phyloP scores from a whole-genome alignment of 352 stramenopile genomes.

The Nothophytophthora sp. region DNA sequence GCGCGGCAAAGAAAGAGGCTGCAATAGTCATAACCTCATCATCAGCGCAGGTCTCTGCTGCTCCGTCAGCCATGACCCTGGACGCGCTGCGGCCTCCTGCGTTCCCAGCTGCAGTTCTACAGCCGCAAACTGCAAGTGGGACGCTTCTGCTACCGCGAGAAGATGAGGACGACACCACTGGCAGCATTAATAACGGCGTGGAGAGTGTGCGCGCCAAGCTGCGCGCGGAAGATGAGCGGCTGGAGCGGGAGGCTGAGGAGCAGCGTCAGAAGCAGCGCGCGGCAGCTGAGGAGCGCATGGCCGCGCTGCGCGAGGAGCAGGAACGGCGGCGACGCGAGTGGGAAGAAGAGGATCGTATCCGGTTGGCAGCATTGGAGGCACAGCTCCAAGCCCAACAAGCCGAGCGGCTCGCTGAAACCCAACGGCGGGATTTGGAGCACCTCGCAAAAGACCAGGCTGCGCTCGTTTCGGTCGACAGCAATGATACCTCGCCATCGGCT shows the following conservation, averaged over 20 bases:
- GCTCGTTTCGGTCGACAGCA: background rate
- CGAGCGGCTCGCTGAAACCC: conserved; percentile 28
- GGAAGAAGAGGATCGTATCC: conserved; percentile 62
- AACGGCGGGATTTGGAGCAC: conserved; percentile 36
- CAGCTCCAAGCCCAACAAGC: conserved; percentile 47
- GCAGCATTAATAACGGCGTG: conserved; percentile 21
- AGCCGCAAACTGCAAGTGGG: conserved; percentile 1
- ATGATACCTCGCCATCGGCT: background rate
- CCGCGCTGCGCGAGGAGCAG: conserved; percentile 62
- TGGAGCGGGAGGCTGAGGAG: conserved; percentile 43
- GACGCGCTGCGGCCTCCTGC: conserved; percentile 14
- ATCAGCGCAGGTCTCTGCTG: conserved; percentile 1
- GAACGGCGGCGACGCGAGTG: conserved; percentile 63
- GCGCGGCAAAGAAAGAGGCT: background rate
- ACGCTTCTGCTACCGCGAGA: background rate
- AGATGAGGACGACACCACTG: background rate
- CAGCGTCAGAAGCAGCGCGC: conserved; percentile 41
- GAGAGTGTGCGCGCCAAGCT: conserved; percentile 44
- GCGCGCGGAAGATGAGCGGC: conserved; percentile 38
- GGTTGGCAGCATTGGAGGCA: conserved; percentile 46
- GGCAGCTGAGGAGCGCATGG: conserved; percentile 60
- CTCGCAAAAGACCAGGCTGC: conserved; percentile 25
- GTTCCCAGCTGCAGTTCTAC: conserved; percentile 7
- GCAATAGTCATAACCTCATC: background rate
- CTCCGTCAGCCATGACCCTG: conserved; percentile 12